A percentile compares a stretch with the other conserved stretches of the same genome.
Evolutionary conservation across 2,329 filamentous ascomycete genomes (phyloP).

Genomic region (Claviceps digitariae): DNA sequence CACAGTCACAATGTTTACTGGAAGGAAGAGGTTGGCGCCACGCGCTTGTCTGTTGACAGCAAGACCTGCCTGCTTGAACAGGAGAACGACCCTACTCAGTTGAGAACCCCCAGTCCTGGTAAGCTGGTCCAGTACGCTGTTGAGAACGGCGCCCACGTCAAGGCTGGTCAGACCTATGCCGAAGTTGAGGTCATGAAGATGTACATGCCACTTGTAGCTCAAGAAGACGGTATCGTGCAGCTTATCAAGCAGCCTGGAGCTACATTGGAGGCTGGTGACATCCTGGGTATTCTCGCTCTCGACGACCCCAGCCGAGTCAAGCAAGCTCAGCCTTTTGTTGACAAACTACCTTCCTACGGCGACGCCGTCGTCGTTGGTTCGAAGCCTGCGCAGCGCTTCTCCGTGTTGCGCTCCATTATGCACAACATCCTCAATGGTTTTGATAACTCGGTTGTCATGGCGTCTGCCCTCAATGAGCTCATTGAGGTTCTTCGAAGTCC

Average conservation of each 20-base stretch:
- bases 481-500: conserved; percentile 81
- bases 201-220: conserved; percentile 96
- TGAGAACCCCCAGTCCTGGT: conserved; percentile 85
- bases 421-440: conserved; percentile 83
- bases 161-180: conserved; percentile 82
- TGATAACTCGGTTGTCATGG: conserved; percentile 97
- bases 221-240: conserved; percentile 92
- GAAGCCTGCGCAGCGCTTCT: conserved; percentile 84
- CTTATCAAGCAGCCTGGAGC: conserved; percentile 98
- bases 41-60: conserved; percentile 88
- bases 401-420: conserved; percentile 62
- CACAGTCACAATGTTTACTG: conserved; percentile 98
- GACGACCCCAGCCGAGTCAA: conserved; percentile 95
- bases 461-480: conserved; percentile 68
- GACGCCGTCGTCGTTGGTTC: conserved; percentile 75
- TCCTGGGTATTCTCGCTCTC: conserved; percentile 89
- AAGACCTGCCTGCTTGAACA: conserved; percentile 97
- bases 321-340: conserved; percentile 86
- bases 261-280: conserved; percentile 95
- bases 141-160: conserved; percentile 87
- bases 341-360: conserved; percentile 76
- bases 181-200: conserved; percentile 99
- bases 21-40: conserved; percentile 97
- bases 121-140: conserved; percentile 98
- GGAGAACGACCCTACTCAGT: conserved; percentile 96